phyloP scores from a whole-genome alignment of 495 filamentous ascomycete genomes.

The Aspergillus carlsbadensis region DNA sequence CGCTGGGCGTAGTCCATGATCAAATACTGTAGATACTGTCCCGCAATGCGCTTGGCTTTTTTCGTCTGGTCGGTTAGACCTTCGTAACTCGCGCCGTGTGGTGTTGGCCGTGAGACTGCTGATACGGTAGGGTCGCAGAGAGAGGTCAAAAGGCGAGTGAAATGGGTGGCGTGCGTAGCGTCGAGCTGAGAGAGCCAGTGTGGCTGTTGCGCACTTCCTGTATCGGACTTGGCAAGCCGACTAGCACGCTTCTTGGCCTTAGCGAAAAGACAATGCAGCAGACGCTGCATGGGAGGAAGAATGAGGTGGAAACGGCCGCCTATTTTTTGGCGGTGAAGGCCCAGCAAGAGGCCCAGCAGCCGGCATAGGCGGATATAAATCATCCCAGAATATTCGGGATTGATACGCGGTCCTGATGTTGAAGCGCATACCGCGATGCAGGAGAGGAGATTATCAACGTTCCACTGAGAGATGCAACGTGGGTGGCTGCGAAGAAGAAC shows the following conservation, averaged over 20 bases:
- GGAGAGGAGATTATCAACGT: constrained; percentile 63
- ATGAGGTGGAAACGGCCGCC: constrained; percentile 72
- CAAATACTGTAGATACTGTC: constrained; percentile 70
- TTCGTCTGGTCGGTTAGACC: constrained; percentile 73
- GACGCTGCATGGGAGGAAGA: constrained; percentile 57
- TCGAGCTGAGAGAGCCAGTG: constrained; percentile 48
- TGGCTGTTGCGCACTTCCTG: constrained; percentile 28
- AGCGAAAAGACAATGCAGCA: constrained; percentile 64
- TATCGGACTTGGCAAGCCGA: constrained; percentile 36
- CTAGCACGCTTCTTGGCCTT: constrained; percentile 42
- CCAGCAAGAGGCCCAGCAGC: constrained; percentile 53
- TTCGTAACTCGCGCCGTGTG: constrained; percentile 33
- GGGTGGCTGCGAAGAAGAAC: constrained; percentile 56
- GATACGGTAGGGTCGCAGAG: constrained; percentile 79
- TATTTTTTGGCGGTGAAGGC: constrained; percentile 63
- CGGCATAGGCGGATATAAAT: constrained; percentile 63
- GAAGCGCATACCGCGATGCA: constrained; percentile 55
- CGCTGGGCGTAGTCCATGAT: constrained; percentile 69
- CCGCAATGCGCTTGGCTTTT: constrained; percentile 71
- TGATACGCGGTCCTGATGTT: constrained; percentile 35
- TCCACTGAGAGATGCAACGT: constrained; percentile 63
- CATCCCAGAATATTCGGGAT: constrained; percentile 41
- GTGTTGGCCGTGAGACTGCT: constrained; percentile 55
- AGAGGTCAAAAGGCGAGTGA: constrained; percentile 69
- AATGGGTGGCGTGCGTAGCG: constrained; percentile 57